Conservation (phyloP, 441 rosid species). For the Rhodomyrtus psidioides region DNA sequence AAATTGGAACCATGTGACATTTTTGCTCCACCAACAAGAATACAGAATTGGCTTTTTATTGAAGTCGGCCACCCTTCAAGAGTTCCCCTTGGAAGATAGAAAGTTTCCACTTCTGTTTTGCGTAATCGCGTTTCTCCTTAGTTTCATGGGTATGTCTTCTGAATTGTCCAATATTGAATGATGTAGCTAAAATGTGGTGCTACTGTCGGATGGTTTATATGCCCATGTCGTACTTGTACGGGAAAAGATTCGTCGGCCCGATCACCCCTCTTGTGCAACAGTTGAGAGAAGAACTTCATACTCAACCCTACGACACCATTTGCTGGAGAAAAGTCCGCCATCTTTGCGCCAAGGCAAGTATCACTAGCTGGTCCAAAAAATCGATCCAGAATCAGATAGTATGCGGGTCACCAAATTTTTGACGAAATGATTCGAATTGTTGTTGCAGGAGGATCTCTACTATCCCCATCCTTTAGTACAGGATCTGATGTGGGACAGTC, state of each 20-base stretch:
- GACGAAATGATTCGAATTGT: neutral
- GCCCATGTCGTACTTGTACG: constrained; percentile 19
- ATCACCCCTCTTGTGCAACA: constrained; percentile 21
- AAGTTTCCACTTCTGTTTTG: neutral
- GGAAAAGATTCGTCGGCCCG: constrained; percentile 1
- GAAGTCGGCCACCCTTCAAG: neutral
- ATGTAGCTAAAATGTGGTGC: constrained; percentile 19
- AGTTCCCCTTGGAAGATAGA: neutral
- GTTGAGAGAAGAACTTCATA: constrained; percentile 46
- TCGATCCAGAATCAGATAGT: neutral
- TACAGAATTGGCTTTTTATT: neutral
- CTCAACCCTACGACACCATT: constrained; percentile 31
- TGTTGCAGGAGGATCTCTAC: constrained; percentile 13
- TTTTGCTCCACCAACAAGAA: neutral
- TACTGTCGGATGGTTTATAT: constrained; percentile 14
- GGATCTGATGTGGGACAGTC: constrained; percentile 13
- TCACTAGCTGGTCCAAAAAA: neutral
- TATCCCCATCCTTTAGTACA: constrained; percentile 14
- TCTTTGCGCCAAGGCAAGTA: constrained; percentile 6
- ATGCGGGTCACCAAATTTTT: neutral
- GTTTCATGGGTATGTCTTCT: neutral
- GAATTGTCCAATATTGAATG: neutral
- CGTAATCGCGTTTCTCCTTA: neutral
- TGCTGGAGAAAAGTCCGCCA: constrained; percentile 13
- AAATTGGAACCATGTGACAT: neutral